phyloP scores from a whole-genome alignment of 2,329 filamentous ascomycete species.

The Cladobotryum mycophilum region DNA sequence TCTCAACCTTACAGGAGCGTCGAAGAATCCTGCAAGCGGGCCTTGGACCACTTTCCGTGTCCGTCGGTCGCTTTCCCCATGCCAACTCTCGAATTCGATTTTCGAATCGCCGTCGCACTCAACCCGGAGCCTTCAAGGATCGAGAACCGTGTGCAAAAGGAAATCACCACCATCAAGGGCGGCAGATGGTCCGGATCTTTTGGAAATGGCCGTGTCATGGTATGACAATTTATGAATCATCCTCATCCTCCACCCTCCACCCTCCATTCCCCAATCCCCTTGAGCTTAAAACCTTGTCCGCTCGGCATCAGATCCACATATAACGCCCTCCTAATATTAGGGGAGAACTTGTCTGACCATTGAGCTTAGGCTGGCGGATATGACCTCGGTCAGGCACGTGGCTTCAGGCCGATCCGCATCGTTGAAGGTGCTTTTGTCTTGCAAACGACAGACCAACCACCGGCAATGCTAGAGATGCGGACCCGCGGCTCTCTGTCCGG shows the following conservation, averaged over 20 bases:
- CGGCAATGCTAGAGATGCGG: constrained; percentile 41
- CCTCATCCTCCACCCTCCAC: constrained; percentile 3
- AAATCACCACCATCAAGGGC: constrained; percentile 43
- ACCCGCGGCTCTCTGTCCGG: constrained; percentile 43
- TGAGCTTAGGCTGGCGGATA: constrained; percentile 34
- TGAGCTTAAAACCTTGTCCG: not conserved
- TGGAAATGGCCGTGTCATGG: constrained; percentile 41
- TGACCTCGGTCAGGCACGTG: constrained; percentile 35
- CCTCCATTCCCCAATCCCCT: not conserved
- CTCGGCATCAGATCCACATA: not conserved
- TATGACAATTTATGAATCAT: constrained; percentile 17
- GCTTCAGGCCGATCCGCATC: constrained; percentile 35
- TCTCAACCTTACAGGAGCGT: constrained; percentile 22
- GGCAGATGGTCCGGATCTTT: constrained; percentile 44
- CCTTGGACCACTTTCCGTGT: constrained; percentile 35
- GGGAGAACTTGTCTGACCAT: constrained; percentile 12
- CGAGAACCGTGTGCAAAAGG: constrained; percentile 38
- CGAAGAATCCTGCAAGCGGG: constrained; percentile 33
- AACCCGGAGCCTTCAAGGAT: constrained; percentile 38
- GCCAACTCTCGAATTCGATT: constrained; percentile 43
- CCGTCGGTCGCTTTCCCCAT: constrained; percentile 38
- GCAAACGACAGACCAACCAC: constrained; percentile 40
- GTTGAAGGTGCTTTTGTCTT: constrained; percentile 46
- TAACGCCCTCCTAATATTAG: not conserved
- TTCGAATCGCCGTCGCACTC: constrained; percentile 42